Evolutionary conservation across 169 alveolate genomes (phyloP).

Genomic region (Theileria orientalis): DNA sequence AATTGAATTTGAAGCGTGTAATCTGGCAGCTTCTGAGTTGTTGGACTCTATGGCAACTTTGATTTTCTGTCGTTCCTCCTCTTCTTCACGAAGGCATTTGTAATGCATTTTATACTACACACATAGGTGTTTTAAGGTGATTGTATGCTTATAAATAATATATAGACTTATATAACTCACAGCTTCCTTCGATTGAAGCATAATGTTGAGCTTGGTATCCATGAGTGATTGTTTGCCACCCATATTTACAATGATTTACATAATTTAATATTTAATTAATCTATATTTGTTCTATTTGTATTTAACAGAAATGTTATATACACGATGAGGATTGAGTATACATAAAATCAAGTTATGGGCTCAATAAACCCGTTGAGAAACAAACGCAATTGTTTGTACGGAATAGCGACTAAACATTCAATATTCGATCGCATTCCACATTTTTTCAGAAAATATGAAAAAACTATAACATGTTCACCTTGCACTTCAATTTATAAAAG

Average conservation of each 20-base stretch:
- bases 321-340: neutral
- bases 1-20: conserved; percentile 60
- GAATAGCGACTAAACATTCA: neutral
- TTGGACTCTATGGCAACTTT: conserved; percentile 55
- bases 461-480: neutral
- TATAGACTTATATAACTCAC: neutral
- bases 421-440: neutral
- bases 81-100: conserved; percentile 57
- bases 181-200: conserved; percentile 60
- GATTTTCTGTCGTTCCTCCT: conserved; percentile 37
- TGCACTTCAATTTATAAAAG: neutral
- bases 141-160: neutral
- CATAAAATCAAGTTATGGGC: no score
- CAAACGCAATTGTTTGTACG: neutral
- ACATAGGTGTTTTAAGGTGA: neutral
- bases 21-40: conserved; percentile 55
- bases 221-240: conserved; percentile 51
- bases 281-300: neutral
- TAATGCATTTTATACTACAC: conserved; percentile 38
- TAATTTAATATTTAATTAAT: neutral
- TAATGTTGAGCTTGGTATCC: conserved; percentile 56
- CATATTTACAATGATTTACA: conserved; percentile 14
- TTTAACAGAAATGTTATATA: neutral
- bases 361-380: neutral
- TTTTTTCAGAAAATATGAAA: conserved; percentile 4